Conservation (phyloP, 2,329 filamentous ascomycete species). For the Aulographum hederae region DNA sequence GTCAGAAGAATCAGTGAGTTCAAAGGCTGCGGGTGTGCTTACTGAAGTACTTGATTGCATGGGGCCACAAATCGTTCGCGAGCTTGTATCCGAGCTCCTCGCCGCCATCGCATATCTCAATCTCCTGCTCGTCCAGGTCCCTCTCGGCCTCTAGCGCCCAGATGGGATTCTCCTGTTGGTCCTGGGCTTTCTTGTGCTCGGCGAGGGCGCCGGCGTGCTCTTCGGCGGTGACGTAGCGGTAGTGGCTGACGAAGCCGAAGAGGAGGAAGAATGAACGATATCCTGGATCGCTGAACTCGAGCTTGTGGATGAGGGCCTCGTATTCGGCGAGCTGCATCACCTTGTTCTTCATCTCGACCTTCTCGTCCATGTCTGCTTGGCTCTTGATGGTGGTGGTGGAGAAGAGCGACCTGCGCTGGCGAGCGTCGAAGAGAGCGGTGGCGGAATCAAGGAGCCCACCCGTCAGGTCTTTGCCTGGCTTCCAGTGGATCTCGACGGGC, state of each 20-base stretch:
- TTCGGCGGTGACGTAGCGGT: slow-evolving; percentile 52
- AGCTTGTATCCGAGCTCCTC: slow-evolving; percentile 67
- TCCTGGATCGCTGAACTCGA: slow-evolving; percentile 40
- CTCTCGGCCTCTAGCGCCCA: slow-evolving; percentile 36
- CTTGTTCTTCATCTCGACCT: no score
- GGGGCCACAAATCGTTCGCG: slow-evolving; percentile 75
- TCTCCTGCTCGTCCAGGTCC: slow-evolving; percentile 43
- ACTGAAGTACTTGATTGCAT: slow-evolving; percentile 85
- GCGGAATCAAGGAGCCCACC: slow-evolving; percentile 61
- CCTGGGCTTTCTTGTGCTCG: slow-evolving; percentile 40
- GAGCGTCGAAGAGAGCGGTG: slow-evolving; percentile 48
- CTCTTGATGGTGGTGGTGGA: slow-evolving; percentile 12
- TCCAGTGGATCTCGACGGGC: slow-evolving; percentile 74
- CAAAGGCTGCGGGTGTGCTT: slow-evolving; percentile 21
- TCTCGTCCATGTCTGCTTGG: slow-evolving; percentile 12
- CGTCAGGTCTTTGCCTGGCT: slow-evolving; percentile 62
- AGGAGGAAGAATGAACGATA: slow-evolving; percentile 71
- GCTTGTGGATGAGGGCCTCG: slow-evolving; percentile 32
- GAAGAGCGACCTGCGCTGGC: slow-evolving; percentile 21
- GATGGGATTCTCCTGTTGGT: slow-evolving; percentile 21
- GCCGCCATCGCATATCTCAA: slow-evolving; percentile 76
- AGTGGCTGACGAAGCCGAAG: slow-evolving; percentile 54
- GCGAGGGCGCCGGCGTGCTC: slow-evolving; percentile 46
- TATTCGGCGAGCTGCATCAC: slow-evolving; percentile 31
- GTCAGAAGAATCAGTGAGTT: background rate